Evolutionary conservation across 495 filamentous ascomycete species (phyloP).

Genomic region (Podospora sp.): DNA sequence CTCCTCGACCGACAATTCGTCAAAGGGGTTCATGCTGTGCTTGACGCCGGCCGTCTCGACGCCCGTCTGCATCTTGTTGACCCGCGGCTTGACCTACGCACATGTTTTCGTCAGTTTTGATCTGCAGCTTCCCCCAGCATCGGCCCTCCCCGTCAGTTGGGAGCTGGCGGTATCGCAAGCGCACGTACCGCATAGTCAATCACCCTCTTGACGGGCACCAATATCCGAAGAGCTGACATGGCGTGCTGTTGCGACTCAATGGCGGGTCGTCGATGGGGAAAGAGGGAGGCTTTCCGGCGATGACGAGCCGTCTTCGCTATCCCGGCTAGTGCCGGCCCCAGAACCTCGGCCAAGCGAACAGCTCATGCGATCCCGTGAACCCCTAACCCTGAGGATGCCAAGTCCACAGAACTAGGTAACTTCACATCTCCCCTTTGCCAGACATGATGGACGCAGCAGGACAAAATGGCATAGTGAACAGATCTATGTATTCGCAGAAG

Average conservation of each 20-base stretch:
- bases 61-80: slow-evolving; percentile 93
- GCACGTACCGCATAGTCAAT: slow-evolving; percentile 94
- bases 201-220: slow-evolving; percentile 96
- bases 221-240: slow-evolving; percentile 87
- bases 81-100: slow-evolving; percentile 87
- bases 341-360: slow-evolving; percentile 38
- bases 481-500: background rate
- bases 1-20: slow-evolving; percentile 97
- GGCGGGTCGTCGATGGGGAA: slow-evolving; percentile 23
- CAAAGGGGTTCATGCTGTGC: slow-evolving; percentile 98
- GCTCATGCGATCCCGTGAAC: background rate
- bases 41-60: slow-evolving; percentile 92
- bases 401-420: background rate
- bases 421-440: background rate
- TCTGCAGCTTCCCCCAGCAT: background rate
- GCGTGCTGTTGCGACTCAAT: slow-evolving; percentile 31
- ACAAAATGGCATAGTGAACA: background rate
- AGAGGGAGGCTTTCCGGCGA: slow-evolving; percentile 19
- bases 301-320: slow-evolving; percentile 26
- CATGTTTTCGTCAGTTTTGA: slow-evolving; percentile 7
- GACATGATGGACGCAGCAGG: background rate
- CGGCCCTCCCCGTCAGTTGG: background rate
- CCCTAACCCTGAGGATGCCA: slow-evolving; percentile 32
- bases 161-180: background rate
- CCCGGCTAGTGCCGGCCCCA: slow-evolving; percentile 41